Base-by-base conservation (phyloP, 345 rosid genomes). In the Cardamine resedifolia region DNA sequence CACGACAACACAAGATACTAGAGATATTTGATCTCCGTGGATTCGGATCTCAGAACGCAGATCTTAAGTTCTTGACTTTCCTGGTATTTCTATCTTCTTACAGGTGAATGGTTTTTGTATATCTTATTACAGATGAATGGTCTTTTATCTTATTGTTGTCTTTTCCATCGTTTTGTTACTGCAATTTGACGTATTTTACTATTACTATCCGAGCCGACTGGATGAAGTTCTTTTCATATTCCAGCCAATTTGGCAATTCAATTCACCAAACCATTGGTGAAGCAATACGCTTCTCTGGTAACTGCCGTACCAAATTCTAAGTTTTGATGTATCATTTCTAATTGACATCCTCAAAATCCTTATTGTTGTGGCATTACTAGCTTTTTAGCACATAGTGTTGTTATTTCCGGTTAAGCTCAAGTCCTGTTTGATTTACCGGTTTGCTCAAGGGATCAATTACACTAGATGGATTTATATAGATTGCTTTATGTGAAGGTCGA, bases 171-270 rank as follows among this genome's bases (percentile, higher is more conserved):
- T 24, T 38, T 59, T 31, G 10, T 39, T 74, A 58, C 69, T 76
- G 72, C 95, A 94, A 96, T 89, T 94, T 75, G 91, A 94, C 66
- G 95, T 87, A 36, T 87, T 89, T 70, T 89, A 94, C 83, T 85
- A 76, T 79, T 94, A 94, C 70, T 87, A 94, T 78, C 98, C 98
- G 21, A 91, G 82, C 83, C 88, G 96, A 62, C 73, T 94, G 81
- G 86, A 84, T 19, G 83, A 91, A 81, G 97, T 91, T 36, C 96
- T 89, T 61, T 88, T 91, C 58, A 95, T 94, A 64, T 94, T 91
- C 80, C 65, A 81, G 84, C 97, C 97, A 59, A 74, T 90, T 61
- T 94, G 98, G 98, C n/a, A n/a, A n/a, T n/a, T n/a, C 84, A 89
- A 72, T 56, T 88, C 26, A 81, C 78, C 56, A 91, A 89, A 87